phyloP scores from a whole-genome alignment of 1,284 basidiomycete species.

The Ganoderma meredithae region DNA sequence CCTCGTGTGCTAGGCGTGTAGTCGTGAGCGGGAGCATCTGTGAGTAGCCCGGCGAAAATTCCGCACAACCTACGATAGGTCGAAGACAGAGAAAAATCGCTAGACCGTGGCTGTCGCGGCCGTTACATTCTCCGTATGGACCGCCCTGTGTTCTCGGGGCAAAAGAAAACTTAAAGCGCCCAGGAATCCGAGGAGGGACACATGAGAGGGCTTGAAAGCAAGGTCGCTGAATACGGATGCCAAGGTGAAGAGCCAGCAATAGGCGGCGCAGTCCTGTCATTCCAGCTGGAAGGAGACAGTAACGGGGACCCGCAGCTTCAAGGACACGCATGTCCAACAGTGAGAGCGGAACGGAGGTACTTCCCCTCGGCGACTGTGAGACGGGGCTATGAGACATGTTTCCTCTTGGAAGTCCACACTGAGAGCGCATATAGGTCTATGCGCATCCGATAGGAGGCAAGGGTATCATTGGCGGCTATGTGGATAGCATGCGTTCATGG shows the following conservation, averaged over 20 bases:
- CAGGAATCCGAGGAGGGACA: not conserved
- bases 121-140: not conserved
- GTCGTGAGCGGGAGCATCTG: not conserved
- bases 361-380: too few relatives aligned
- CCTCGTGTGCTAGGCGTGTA: not conserved
- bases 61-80: not conserved
- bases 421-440: too few relatives aligned
- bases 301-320: not conserved
- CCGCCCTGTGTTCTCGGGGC: not conserved
- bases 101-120: not conserved
- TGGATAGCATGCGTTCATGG: too few relatives aligned
- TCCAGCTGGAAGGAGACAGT: not conserved
- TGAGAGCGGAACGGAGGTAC: not conserved
- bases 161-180: not conserved
- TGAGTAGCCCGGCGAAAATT: not conserved
- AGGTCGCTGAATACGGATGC: not conserved
- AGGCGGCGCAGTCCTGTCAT: slow-evolving; percentile 1
- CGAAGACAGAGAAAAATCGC: not conserved
- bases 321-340: not conserved
- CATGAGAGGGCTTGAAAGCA: not conserved
- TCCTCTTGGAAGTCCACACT: too few relatives aligned
- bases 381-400: too few relatives aligned
- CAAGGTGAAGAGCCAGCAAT: not conserved
- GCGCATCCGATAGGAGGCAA: too few relatives aligned
- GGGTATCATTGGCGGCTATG: too few relatives aligned